Evolutionary conservation across 352 stramenopile genomes (phyloP), one percentile per base, ranked within the genome.

Genomic region (Pythium sp.): DNA sequence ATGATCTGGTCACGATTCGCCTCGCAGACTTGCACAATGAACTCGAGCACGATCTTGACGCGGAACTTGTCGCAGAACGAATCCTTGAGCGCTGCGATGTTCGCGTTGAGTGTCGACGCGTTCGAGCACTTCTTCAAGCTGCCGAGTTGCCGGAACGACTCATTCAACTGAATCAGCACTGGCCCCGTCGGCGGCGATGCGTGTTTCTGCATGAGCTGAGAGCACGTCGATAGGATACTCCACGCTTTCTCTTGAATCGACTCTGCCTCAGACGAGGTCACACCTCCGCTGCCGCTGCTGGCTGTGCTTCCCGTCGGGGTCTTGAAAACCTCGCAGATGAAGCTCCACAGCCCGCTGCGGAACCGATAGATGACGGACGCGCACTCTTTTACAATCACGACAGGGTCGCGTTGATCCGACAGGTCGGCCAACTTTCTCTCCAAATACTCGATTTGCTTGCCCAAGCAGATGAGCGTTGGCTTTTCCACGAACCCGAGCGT

Each of bases 271-370:
- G 78, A 68, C 0, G 87, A 92, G 2, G 79, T 89, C 38, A 91
- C 80, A 3, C 61, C 38, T 32, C 59, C 73, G 15, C 61, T 78
- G 12, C 58, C 72, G 11, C 18, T 60, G 9, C 55, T 65, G 20
- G 61, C 68, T 1, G 65, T 67, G 38, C 70, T 78, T 20, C 64
- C 58, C 9, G 73, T 65, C n/a, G 78, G 61, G 0, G 78, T 74
- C 68, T 87, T 86, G 68, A 94, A 92, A 7, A 90, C 59, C 26
- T 94, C 84, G 62, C 85, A 93, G 41, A 93, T 85, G 14, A 93
- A 83, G 7, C 76, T 72, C 86, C 86, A 93, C 8, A 94, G 64
- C 0, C 86, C 82, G 34, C 70, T 90, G 18, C 80, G 79, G 68
- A 94, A 93, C 20, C 84, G 81, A 28, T 75, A 75, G n/a, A 91